A percentile compares a stretch with the other conserved stretches of the same genome.
phyloP scores from a whole-genome alignment of 2,329 filamentous ascomycete genomes.

The Phymatotrichopsis omnivora region DNA sequence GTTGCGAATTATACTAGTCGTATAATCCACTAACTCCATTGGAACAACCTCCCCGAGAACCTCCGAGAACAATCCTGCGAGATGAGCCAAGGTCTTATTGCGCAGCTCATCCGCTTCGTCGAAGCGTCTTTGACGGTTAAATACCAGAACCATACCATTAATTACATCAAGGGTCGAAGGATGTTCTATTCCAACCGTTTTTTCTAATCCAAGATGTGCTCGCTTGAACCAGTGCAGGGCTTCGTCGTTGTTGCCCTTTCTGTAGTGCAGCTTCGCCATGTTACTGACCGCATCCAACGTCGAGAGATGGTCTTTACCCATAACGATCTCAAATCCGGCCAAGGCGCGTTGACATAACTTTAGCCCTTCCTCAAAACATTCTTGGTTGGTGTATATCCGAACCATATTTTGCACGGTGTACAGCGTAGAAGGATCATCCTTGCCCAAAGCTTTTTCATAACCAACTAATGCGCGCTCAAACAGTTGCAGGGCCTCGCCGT shows the following conservation, averaged over 20 bases:
- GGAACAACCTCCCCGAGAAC: too few species aligned
- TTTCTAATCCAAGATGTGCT: conserved; percentile 6
- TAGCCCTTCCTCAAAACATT: conserved; percentile 11
- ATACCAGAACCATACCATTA: conserved; percentile 12
- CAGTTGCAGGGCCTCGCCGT: conserved; percentile 12
- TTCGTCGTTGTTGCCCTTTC: conserved; percentile 21
- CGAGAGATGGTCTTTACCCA: conserved; percentile 7
- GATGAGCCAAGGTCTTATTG: not conserved
- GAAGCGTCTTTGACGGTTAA: not conserved
- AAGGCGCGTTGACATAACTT: conserved; percentile 10
- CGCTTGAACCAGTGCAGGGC: conserved; percentile 22
- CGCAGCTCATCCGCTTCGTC: not conserved
- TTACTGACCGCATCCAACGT: conserved; percentile 12
- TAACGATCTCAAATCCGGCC: not conserved
- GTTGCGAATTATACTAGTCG: too few species aligned
- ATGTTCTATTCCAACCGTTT: conserved; percentile 14
- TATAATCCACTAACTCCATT: too few species aligned
- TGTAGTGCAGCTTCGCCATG: not conserved
- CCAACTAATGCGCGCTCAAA: conserved; percentile 10
- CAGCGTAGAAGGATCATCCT: conserved; percentile 13
- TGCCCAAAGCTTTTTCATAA: not conserved
- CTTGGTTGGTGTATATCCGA: conserved; percentile 2
- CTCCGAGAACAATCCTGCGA: too few species aligned
- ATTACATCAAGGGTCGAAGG: conserved; percentile 10
- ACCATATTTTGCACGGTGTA: conserved; percentile 14